A percentile compares a stretch with the other conserved stretches of the same genome.
phyloP scores from a whole-genome alignment of 192 early-diverging fungal genomes.

The Coemansia pectinata region DNA sequence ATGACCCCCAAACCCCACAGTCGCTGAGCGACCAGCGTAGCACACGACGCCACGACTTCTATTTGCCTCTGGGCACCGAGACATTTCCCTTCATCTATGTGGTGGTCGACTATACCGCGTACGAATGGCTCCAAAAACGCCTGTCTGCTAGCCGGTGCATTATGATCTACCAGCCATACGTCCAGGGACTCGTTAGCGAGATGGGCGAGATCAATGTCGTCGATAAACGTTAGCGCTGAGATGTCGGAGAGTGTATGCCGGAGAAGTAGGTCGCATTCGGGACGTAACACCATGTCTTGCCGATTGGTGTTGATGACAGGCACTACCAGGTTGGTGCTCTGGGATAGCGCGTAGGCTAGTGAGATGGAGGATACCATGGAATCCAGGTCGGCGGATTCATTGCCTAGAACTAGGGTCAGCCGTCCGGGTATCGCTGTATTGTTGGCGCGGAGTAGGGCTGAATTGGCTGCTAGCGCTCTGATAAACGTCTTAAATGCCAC shows the following conservation, averaged over 20 bases:
- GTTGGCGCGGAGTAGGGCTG: neutral
- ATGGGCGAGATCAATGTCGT: slow-evolving; percentile 24
- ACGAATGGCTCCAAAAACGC: slow-evolving; percentile 32
- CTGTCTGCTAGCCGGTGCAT: slow-evolving; percentile 40
- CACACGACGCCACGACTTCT: slow-evolving; percentile 41
- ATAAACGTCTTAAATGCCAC: neutral
- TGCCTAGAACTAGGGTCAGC: slow-evolving; percentile 49
- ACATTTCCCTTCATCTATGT: slow-evolving; percentile 42
- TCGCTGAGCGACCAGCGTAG: slow-evolving; percentile 28
- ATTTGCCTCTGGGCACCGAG: slow-evolving; percentile 19
- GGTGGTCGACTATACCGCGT: slow-evolving; percentile 51
- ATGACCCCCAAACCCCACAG: neutral
- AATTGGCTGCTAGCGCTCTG: neutral
- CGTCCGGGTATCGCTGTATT: neutral
- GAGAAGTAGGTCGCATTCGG: slow-evolving; percentile 35
- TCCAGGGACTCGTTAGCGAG: slow-evolving; percentile 2
- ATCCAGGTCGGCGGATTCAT: slow-evolving; percentile 56
- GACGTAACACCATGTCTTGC: slow-evolving; percentile 36
- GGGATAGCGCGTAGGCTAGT: slow-evolving; percentile 37
- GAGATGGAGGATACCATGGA: slow-evolving; percentile 51
- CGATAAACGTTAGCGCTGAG: slow-evolving; percentile 34
- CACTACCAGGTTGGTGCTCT: slow-evolving; percentile 3
- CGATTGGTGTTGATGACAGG: slow-evolving; percentile 45
- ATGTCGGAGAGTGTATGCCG: slow-evolving; percentile 5
- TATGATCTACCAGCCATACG: slow-evolving; percentile 49